Conservation (phyloP, 2,329 filamentous ascomycete species). For the Balansia obtecta region DNA sequence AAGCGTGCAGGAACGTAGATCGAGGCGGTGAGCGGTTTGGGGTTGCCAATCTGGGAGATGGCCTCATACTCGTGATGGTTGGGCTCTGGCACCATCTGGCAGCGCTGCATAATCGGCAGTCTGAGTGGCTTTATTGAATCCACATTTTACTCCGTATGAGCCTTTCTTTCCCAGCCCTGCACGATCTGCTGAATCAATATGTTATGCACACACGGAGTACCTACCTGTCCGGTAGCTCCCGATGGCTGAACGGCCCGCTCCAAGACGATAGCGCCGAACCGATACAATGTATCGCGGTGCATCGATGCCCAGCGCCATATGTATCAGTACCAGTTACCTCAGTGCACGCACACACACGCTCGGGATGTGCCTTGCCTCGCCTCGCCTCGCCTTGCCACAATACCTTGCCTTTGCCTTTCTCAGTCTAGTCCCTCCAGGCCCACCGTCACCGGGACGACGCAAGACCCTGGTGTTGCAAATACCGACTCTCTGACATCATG, state of each 20-base stretch:
- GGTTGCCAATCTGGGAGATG: not conserved
- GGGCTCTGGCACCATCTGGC: no score
- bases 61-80: no score
- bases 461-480: not conserved
- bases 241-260: constrained; percentile 3
- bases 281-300: constrained; percentile 18
- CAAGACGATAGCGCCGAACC: not conserved
- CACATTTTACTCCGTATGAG: not conserved
- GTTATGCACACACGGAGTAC: no score
- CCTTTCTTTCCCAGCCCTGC: not conserved
- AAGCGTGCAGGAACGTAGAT: not conserved
- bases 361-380: not conserved
- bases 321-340: constrained; percentile 15
- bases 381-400: no score
- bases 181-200: not conserved
- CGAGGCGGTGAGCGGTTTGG: constrained; percentile 4
- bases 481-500: not conserved
- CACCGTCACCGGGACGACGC: not conserved
- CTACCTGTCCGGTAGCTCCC: not conserved
- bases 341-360: not conserved
- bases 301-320: constrained; percentile 24
- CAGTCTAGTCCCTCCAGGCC: not conserved
- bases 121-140: not conserved
- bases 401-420: not conserved
- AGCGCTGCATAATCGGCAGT: no score